phyloP scores from a whole-genome alignment of 768 basidiomycete genomes.

The Rhizopogon rudus region DNA sequence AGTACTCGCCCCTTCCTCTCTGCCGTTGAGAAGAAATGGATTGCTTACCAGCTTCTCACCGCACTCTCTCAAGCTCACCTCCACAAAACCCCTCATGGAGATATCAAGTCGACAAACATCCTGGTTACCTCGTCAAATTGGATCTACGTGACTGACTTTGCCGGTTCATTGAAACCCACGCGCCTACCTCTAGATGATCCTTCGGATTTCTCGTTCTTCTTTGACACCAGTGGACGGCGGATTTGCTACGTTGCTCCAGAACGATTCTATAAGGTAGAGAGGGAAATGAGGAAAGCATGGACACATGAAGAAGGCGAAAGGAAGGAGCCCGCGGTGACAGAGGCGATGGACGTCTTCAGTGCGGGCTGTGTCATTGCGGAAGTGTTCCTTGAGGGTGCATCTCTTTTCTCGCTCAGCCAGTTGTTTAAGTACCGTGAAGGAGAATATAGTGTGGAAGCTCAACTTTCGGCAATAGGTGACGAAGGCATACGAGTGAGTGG shows the following conservation, averaged over 20 bases:
- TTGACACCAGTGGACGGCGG: slow-evolving; percentile 89
- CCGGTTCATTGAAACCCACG: slow-evolving; percentile 88
- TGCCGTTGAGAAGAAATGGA: slow-evolving; percentile 95
- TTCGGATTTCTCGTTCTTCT: slow-evolving; percentile 96
- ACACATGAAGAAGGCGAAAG: slow-evolving; percentile 46
- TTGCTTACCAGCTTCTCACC: slow-evolving; percentile 87
- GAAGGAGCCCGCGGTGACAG: slow-evolving; percentile 79
- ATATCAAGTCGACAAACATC: slow-evolving; percentile 97
- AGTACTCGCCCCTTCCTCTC: slow-evolving; percentile 96
- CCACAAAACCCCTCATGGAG: slow-evolving; percentile 91
- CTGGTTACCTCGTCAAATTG: slow-evolving; percentile 96
- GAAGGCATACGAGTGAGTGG: slow-evolving; percentile 70
- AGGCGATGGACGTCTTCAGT: slow-evolving; percentile 97
- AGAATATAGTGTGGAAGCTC: slow-evolving; percentile 68
- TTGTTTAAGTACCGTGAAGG: slow-evolving; percentile 92
- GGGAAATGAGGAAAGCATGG: slow-evolving; percentile 62
- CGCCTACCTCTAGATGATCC: slow-evolving; percentile 95
- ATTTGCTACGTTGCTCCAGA: slow-evolving; percentile 98
- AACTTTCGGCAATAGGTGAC: slow-evolving; percentile 75
- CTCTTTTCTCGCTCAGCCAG: slow-evolving; percentile 90
- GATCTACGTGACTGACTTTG: slow-evolving; percentile 94
- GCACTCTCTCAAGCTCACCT: slow-evolving; percentile 80
- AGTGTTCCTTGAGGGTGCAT: slow-evolving; percentile 91
- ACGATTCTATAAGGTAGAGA: slow-evolving; percentile 82
- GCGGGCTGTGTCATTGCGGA: slow-evolving; percentile 94